These are phyloP conservation scores for Annulohypoxylon truncatum DNA, from an alignment of 2,329 filamentous ascomycete species.

Conservation along the genomic window DNA sequence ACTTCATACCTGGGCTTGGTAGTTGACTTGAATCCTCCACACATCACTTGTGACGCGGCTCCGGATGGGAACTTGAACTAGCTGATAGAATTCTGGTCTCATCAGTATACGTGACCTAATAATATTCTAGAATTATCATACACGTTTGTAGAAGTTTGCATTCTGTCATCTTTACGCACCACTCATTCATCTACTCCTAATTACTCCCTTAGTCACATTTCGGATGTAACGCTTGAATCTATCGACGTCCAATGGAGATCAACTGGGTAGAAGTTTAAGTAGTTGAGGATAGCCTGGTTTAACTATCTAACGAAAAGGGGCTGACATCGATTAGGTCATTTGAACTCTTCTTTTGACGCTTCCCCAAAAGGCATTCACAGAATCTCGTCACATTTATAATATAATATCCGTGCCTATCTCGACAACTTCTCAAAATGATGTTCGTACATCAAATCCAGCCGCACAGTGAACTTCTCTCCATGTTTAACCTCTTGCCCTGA, in stretches of 20 bases:
- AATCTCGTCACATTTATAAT: not conserved
- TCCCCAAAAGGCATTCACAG: not conserved
- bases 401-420: not conserved
- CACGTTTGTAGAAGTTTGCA: no score
- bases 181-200: no score
- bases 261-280: no score
- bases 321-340: not conserved
- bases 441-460: constrained; percentile 49
- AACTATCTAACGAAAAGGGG: not conserved
- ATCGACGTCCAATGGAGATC: no score
- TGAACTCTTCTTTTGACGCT: not conserved
- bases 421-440: constrained; percentile 28
- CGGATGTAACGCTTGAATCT: no score
- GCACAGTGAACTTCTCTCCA: constrained; percentile 50
- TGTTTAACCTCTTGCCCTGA: constrained; percentile 48
- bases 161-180: no score
- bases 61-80: not conserved
- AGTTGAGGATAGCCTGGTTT: not conserved
- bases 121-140: no score
- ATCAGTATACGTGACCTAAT: not conserved
- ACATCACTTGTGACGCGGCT: not conserved
- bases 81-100: not conserved
- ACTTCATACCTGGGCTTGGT: no score
- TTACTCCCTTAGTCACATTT: no score
- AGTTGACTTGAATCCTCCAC: not conserved